These are phyloP conservation scores for Amesomyces nigricolor DNA, from an alignment of 2,329 filamentous ascomycete genomes.

Conservation along the genomic window DNA sequence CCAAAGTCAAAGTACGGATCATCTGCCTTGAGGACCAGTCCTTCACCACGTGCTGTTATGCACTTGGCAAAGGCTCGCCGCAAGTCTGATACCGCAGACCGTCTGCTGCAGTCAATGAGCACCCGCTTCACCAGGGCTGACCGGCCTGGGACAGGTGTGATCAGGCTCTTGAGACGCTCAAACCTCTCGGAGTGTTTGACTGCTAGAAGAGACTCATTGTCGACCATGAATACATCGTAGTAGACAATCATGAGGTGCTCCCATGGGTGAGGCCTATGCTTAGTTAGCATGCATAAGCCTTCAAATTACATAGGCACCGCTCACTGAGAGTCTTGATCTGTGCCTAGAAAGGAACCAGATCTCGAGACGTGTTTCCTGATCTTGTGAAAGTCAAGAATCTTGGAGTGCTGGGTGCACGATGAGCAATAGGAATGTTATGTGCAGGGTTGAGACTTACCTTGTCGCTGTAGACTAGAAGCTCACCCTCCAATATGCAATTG, in stretches of 20 bases:
- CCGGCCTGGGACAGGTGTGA: conserved; percentile 50
- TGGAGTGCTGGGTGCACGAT: conserved; percentile 40
- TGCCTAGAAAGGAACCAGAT: conserved; percentile 64
- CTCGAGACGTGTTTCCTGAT: conserved; percentile 74
- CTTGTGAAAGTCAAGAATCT: conserved; percentile 71
- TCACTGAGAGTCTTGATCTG: conserved; percentile 62
- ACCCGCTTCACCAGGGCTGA: conserved; percentile 63
- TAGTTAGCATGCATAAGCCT: conserved; percentile 19
- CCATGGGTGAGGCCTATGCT: conserved; percentile 39
- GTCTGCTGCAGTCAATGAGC: conserved; percentile 58
- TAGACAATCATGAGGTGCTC: conserved; percentile 60
- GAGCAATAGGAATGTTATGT: neutral
- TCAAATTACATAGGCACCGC: conserved; percentile 25
- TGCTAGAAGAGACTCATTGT: conserved; percentile 47
- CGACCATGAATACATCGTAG: conserved; percentile 51
- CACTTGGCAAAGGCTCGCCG: conserved; percentile 60
- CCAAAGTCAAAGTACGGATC: conserved; percentile 66
- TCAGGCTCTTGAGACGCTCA: conserved; percentile 51
- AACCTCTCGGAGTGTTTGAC: conserved; percentile 54
- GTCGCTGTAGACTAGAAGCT: conserved; percentile 73
- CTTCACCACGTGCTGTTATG: conserved; percentile 65
- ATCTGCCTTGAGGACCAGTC: conserved; percentile 74
- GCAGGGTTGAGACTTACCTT: conserved; percentile 34
- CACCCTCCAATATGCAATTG: conserved; percentile 75
- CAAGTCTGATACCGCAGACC: conserved; percentile 48